These are phyloP conservation scores for Lasiodiplodia sp. DNA, from an alignment of 2,329 filamentous ascomycete species.

Conservation along the genomic window DNA sequence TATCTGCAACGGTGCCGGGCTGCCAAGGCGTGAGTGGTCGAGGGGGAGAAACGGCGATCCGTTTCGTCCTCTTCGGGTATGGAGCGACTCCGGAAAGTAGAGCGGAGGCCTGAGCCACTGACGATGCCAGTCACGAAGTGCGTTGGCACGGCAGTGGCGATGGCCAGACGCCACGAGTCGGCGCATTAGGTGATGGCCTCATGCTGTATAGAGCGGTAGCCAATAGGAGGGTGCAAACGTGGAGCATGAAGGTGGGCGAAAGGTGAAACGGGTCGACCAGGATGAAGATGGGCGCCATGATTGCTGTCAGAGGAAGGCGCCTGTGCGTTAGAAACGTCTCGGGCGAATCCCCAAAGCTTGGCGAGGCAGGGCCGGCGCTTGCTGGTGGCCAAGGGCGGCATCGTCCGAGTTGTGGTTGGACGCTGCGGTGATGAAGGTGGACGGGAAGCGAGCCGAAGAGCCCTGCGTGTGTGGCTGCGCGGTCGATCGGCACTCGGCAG, in stretches of 20 bases:
- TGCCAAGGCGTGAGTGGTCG: conserved; percentile 3
- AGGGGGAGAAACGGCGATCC: conserved; percentile 15
- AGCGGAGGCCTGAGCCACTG: conserved; percentile 11
- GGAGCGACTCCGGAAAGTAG: conserved; percentile 3
- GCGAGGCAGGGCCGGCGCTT: conserved; percentile 5
- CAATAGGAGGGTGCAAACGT: not conserved
- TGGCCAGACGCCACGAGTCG: not conserved
- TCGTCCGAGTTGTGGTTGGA: not conserved
- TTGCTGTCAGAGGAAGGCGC: conserved; percentile 22
- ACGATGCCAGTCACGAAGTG: not conserved
- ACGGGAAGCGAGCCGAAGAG: conserved; percentile 3
- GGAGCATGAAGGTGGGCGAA: not conserved
- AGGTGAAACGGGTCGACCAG: conserved; percentile 1
- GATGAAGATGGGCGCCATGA: conserved; percentile 3
- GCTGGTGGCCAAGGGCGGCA: conserved; percentile 2
- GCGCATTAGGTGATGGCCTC: not conserved
- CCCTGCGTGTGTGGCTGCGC: conserved; percentile 9
- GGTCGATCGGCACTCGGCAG: conserved; percentile 12
- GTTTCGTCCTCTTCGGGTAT: conserved; percentile 14
- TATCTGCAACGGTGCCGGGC: not conserved
- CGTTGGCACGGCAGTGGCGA: conserved; percentile 11
- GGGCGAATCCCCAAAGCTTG: conserved; percentile 19
- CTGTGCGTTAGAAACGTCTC: conserved; percentile 19
- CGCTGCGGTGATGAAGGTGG: conserved; percentile 5
- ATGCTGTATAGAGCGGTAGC: not conserved